Evolutionary conservation across 2,329 filamentous ascomycete species (phyloP), one percentile per base, ranked within the genome.

Genomic region (Diaporthe vaccinii): DNA sequence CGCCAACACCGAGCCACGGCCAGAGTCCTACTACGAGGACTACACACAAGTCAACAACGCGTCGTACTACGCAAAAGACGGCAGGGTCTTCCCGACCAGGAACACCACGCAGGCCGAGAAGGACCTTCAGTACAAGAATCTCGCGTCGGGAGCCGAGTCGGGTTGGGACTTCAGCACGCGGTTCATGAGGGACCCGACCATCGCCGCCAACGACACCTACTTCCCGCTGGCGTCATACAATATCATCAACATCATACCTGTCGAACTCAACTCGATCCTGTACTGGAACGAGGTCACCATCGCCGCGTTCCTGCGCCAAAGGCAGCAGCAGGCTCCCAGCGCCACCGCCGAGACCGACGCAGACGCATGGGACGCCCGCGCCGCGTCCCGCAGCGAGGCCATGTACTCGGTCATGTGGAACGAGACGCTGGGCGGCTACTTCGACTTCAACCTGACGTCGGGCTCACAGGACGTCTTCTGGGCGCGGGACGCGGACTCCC

Each of bases 361-460:
- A 3, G 81, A 83, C 10, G 78, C 83, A 14, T 93, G 90, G 87
- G 82, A 84, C 8, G 79, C 84, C 5, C 81, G 85, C 7, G 92
- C 92, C 17, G 79, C 81, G 4, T 82, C 85, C 41, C 89, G 92
- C 76, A 90, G 89, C 81, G 86, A 88, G 58, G 91, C 91, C 77
- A 93, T 94, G 88, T 88, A 89, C 65, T 84, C 86, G 0, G 82
- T 93, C 61, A 86, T 93, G 82, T 94, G 92, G 92, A 93, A 93
- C 81, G 83, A 87, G 41, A 91, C 89, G 9, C 86, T 90, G 76
- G 89, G 85, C 82, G 88, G 87, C 82, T 94, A 93, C 84, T 93
- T 93, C 79, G 92, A 94, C 85, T 93, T 90, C 85, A 94, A 93
- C 83, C 76, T 91, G 41, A 93, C 91, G 0, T 90, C 90, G 0